phyloP scores from a whole-genome alignment of 1,284 basidiomycete species.

The Ceratorhiza oryzae-sativae region DNA sequence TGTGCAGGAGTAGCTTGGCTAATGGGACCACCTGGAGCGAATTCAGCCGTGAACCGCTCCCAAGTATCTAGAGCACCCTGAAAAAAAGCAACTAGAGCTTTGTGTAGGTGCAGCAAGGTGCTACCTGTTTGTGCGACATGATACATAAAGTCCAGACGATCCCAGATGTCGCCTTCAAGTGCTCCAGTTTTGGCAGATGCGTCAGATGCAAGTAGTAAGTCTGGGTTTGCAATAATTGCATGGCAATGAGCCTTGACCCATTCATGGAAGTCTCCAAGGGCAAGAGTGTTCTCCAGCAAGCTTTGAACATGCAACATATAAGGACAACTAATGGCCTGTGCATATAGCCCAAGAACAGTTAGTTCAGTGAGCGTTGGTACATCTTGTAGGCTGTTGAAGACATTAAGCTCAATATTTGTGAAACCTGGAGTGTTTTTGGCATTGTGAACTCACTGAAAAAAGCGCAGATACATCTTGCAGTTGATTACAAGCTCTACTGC shows the following conservation, averaged over 20 bases:
- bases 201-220: constrained; percentile 13
- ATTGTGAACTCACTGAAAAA: not conserved
- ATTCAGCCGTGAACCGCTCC: constrained; percentile 35
- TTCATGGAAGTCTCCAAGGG: constrained; percentile 41
- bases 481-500: constrained; percentile 23
- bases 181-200: not conserved
- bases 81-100: constrained; percentile 21
- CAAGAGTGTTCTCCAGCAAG: constrained; percentile 40
- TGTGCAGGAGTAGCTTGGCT: not conserved
- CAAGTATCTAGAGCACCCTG: constrained; percentile 13
- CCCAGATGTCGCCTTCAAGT: not conserved
- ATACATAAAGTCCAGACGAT: constrained; percentile 23
- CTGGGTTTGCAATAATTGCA: constrained; percentile 30
- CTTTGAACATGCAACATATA: constrained; percentile 49
- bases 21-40: not conserved
- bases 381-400: constrained; percentile 49
- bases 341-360: constrained; percentile 49
- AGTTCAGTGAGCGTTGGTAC: constrained; percentile 52
- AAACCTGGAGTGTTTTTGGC: constrained; percentile 21
- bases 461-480: not conserved
- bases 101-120: constrained; percentile 5
- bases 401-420: constrained; percentile 49
- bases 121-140: not conserved
- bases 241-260: constrained; percentile 27
- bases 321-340: constrained; percentile 48